A percentile compares a stretch with the other conserved stretches of the same genome.
These are phyloP conservation scores for Hibiscus trionum DNA, from an alignment of 345 rosid genomes.

Conservation along the genomic window DNA sequence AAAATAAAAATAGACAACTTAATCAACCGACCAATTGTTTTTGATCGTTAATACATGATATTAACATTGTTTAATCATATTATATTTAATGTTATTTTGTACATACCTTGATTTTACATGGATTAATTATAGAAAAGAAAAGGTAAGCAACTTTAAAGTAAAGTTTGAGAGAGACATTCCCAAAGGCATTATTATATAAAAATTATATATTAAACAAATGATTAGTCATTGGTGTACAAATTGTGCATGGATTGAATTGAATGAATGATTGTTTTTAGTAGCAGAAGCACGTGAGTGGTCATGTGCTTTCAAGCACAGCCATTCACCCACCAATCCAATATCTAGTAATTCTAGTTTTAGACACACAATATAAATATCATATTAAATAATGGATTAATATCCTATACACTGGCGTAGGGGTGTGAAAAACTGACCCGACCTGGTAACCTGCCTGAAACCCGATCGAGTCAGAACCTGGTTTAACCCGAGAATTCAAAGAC, in stretches of 20 bases:
- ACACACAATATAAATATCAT: too few species aligned
- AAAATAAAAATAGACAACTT: too few species aligned
- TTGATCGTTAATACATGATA: too few species aligned
- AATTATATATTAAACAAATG: background rate
- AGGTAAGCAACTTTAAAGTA: background rate
- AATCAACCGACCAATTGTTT: too few species aligned
- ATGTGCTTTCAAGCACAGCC: constrained; percentile 4
- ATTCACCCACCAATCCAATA: background rate
- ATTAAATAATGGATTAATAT: too few species aligned
- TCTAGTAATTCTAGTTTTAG: background rate
- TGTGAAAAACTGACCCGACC: too few species aligned
- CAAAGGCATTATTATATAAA: constrained; percentile 8
- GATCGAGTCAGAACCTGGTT: too few species aligned
- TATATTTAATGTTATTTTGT: background rate
- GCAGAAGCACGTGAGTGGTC: constrained; percentile 12
- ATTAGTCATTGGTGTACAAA: background rate
- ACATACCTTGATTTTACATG: background rate
- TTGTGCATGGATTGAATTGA: background rate
- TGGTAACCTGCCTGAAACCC: too few species aligned
- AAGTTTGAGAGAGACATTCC: constrained; percentile 20
- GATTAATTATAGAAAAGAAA: background rate
- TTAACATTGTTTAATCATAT: too few species aligned
- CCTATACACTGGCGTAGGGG: too few species aligned
- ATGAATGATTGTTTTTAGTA: background rate
- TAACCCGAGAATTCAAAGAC: too few species aligned